Evolutionary conservation across 1,284 basidiomycete genomes (phyloP), one percentile per base, ranked within the genome.

Genomic region (Trichosporon faecale): DNA sequence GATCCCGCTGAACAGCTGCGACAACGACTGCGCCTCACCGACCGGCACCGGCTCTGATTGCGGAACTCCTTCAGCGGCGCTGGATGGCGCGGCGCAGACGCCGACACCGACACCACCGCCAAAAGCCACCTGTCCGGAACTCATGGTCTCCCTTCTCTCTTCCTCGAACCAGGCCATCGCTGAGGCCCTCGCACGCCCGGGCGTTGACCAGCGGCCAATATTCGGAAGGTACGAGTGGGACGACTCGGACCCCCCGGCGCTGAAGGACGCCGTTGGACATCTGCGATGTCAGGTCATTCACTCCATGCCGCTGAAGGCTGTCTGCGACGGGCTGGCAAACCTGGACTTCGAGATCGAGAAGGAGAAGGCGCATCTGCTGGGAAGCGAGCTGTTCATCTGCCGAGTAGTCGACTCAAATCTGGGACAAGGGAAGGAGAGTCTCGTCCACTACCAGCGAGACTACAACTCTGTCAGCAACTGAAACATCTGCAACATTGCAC

Each of bases 341-440:
- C 33, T 46, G 12, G 57, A 67, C 23, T 21, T 61, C 16, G 67
- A 65, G 14, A 69, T 55, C 18, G 63, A 37, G 12, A 57, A 52
- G n/a, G 64, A 55, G 25, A 69, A 66, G 23, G 55, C 61, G 29
- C 57, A 61, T 31, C 57, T 61, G 27, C 29, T 61, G 44, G 81
- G 81, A 3, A 79, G 77, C 67, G 81, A 83, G 71, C 72, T 83
- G 60, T 83, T 83, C 70, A 79, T 83, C 65, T 83, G 81, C 70
- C 66, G 76, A n/a, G 81, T 83, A 11, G 52, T 79, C 29, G 72
- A 72, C 29, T 76, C 76, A 3, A 7, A 27, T 7, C 60, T 64
- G 21, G 57, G 66, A 44, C 44, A 66, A 16, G 68, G 73, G 16
- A 49, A 52, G 11, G 74, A 77, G 37, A 77, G 78, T 12, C 69